Evolutionary conservation across 192 early-diverging fungal genomes (phyloP).

Genomic region (Rhizophagus prolifer): DNA sequence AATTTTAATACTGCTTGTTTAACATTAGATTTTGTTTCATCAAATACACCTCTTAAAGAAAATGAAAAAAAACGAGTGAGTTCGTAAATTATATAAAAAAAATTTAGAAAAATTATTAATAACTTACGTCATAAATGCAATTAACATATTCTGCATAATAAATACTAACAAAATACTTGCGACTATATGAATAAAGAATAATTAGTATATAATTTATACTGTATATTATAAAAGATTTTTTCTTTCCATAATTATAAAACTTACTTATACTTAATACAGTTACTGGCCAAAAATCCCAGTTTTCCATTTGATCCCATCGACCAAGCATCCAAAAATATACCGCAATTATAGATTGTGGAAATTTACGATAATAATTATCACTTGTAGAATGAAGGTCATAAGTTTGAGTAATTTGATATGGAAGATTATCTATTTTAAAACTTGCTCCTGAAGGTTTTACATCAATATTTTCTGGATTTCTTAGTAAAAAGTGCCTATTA

Average conservation of each 20-base stretch:
- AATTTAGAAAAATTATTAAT: too few relatives aligned
- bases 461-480: too few relatives aligned
- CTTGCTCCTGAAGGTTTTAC: too few relatives aligned
- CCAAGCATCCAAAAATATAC: constrained; percentile 11
- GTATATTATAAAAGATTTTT: too few relatives aligned
- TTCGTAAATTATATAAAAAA: too few relatives aligned
- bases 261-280: background rate
- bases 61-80: too few relatives aligned
- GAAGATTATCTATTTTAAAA: too few relatives aligned
- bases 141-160: constrained; percentile 18
- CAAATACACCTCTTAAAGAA: background rate
- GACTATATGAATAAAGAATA: background rate
- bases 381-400: too few relatives aligned
- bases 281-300: constrained; percentile 19
- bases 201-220: background rate
- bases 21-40: background rate
- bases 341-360: background rate
- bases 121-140: constrained; percentile 1
- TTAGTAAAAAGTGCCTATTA: too few relatives aligned
- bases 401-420: too few relatives aligned
- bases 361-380: constrained; percentile 6
- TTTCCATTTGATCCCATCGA: constrained; percentile 8
- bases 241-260: background rate
- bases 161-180: constrained; percentile 4
- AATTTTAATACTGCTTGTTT: background rate